Evolutionary conservation across 257 asterid species (phyloP).

Genomic region (Solanum pinnatisectum): DNA sequence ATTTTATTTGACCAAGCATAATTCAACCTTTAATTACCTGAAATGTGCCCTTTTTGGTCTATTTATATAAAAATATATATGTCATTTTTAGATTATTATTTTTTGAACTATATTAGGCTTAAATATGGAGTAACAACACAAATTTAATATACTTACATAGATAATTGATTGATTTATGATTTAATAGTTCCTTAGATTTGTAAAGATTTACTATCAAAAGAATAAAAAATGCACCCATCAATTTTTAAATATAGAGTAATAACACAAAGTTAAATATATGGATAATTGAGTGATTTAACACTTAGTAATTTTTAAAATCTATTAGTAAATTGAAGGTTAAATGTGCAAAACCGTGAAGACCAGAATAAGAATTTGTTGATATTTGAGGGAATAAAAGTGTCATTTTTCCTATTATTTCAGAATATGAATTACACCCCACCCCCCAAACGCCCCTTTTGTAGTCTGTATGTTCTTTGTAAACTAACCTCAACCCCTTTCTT

Average conservation of each 20-base stretch:
- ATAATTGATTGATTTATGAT: background rate
- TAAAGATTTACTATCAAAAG: background rate
- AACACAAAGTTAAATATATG: too few relatives aligned
- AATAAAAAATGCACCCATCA: background rate
- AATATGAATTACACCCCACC: background rate
- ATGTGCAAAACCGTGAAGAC: background rate
- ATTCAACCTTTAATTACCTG: background rate
- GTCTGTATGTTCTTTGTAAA: background rate
- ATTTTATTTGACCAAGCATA: background rate
- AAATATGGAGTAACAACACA: background rate
- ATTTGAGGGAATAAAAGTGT: background rate
- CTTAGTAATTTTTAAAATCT: too few relatives aligned
- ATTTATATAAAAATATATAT: background rate
- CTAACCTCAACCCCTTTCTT: conserved; percentile 13
- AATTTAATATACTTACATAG: background rate
- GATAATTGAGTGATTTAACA: too few relatives aligned
- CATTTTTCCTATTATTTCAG: background rate
- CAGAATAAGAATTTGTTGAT: background rate
- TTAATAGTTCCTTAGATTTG: background rate
- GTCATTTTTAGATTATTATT: background rate
- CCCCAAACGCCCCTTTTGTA: background rate
- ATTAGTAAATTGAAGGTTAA: background rate
- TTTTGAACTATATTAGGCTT: background rate
- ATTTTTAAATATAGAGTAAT: too few relatives aligned
- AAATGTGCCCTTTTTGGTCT: background rate